Conservation (phyloP, 257 asterid genomes). For the Henckelia pumila region DNA sequence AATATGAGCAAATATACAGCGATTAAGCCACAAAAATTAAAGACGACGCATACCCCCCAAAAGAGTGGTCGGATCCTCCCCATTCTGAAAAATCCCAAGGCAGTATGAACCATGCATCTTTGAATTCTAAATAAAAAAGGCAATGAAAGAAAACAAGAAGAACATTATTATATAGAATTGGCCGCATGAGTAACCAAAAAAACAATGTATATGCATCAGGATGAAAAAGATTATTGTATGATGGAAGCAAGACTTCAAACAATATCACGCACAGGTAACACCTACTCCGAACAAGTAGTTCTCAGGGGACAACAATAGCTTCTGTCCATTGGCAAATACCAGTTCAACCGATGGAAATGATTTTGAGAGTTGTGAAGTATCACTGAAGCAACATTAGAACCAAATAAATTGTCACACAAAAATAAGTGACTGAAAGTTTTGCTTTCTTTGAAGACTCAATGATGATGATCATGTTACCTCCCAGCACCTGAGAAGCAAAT, state of each 20-base stretch:
- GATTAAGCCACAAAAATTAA: not conserved
- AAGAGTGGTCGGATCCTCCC: constrained; percentile 98
- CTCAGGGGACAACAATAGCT: constrained; percentile 84
- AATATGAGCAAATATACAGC: constrained; percentile 13
- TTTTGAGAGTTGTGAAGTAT: constrained; percentile 58
- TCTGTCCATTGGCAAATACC: constrained; percentile 82
- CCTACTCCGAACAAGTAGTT: constrained; percentile 91
- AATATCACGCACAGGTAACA: constrained; percentile 12
- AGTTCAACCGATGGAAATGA: constrained; percentile 83
- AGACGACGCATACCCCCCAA: constrained; percentile 66
- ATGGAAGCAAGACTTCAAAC: constrained; percentile 7
- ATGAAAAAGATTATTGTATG: constrained; percentile 3
- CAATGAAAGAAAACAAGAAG: constrained; percentile 15
- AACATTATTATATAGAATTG: constrained; percentile 20
- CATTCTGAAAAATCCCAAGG: constrained; percentile 96
- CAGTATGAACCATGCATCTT: constrained; percentile 96
- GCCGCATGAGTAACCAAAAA: constrained; percentile 15
- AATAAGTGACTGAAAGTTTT: constrained; percentile 20
- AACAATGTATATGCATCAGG: constrained; percentile 2
- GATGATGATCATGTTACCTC: constrained; percentile 50
- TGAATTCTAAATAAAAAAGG: constrained; percentile 59
- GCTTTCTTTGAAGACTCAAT: constrained; percentile 20
- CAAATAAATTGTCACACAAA: constrained; percentile 27
- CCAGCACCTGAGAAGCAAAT: constrained; percentile 98
- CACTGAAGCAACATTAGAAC: constrained; percentile 57